These are phyloP conservation scores for Lactarius deliciosus DNA, from an alignment of 768 basidiomycete species.

Conservation along the genomic window DNA sequence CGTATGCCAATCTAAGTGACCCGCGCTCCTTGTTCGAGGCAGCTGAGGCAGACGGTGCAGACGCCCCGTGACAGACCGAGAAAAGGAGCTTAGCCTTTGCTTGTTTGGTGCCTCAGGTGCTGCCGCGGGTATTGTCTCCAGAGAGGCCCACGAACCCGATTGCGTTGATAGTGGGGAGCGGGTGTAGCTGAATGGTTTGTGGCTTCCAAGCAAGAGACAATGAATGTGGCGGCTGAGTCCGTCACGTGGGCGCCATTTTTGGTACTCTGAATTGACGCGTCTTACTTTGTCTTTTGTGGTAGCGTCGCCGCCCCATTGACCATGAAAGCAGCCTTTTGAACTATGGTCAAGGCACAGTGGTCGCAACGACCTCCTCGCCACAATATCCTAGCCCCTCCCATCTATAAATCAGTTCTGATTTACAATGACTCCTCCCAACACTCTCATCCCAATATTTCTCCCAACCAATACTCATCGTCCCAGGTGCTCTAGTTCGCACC, in stretches of 20 bases:
- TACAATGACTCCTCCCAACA: neutral
- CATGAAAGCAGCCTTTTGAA: conserved; percentile 3
- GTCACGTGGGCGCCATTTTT: neutral
- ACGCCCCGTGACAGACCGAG: too few relatives aligned
- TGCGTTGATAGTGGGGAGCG: too few relatives aligned
- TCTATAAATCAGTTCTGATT: neutral
- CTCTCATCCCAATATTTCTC: neutral
- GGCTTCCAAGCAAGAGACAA: neutral
- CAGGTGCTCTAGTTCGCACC: neutral
- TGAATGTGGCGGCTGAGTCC: neutral
- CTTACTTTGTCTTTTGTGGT: neutral
- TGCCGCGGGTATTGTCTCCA: too few relatives aligned
- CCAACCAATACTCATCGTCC: neutral
- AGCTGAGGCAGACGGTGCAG: too few relatives aligned
- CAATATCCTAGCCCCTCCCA: neutral
- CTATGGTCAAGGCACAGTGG: neutral
- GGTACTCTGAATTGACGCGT: neutral
- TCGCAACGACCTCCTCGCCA: neutral
- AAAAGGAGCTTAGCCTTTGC: too few relatives aligned
- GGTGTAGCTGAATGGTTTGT: too few relatives aligned
- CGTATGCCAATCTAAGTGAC: conserved; percentile 13
- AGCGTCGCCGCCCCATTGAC: neutral
- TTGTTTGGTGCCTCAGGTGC: too few relatives aligned
- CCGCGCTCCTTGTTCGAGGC: conserved; percentile 21
- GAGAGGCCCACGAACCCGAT: too few relatives aligned